These are phyloP conservation scores for Aspergillus coremiiformis DNA, from an alignment of 495 filamentous ascomycete genomes.

Conservation along the genomic window DNA sequence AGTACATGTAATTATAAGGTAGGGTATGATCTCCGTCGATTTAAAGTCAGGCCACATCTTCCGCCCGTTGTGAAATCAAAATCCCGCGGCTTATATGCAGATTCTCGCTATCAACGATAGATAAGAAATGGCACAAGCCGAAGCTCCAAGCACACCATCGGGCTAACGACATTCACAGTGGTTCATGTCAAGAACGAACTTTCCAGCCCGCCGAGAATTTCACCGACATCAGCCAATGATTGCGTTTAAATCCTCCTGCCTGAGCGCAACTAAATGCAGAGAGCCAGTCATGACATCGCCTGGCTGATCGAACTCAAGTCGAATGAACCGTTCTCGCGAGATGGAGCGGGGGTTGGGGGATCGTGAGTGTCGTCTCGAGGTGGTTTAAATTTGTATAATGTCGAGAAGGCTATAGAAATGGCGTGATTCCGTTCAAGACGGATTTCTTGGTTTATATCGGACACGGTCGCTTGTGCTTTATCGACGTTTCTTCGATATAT, in stretches of 20 bases:
- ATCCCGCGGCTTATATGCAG: neutral
- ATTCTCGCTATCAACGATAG: neutral
- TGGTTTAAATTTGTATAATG: too few species aligned
- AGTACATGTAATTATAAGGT: too few species aligned
- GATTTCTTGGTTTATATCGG: neutral
- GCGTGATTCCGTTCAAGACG: neutral
- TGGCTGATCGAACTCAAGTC: neutral
- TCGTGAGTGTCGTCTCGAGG: neutral
- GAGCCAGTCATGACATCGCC: neutral
- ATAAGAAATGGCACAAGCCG: neutral
- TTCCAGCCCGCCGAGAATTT: conserved; percentile 23
- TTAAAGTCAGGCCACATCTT: neutral
- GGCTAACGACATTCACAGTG: neutral
- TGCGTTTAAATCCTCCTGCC: too few species aligned
- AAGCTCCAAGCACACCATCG: neutral
- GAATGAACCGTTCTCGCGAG: neutral
- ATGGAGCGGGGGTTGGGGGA: neutral
- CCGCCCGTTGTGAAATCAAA: neutral
- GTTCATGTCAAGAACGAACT: too few species aligned
- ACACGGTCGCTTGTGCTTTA: too few species aligned
- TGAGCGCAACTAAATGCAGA: too few species aligned
- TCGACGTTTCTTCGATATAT: too few species aligned
- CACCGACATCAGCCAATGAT: neutral
- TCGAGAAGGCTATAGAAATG: too few species aligned
- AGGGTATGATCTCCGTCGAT: too few species aligned